Percentiles rank a stretch among this genome's conserved stretches.
Conservation (phyloP, 495 filamentous ascomycete species). For the Neurospora sp. region DNA sequence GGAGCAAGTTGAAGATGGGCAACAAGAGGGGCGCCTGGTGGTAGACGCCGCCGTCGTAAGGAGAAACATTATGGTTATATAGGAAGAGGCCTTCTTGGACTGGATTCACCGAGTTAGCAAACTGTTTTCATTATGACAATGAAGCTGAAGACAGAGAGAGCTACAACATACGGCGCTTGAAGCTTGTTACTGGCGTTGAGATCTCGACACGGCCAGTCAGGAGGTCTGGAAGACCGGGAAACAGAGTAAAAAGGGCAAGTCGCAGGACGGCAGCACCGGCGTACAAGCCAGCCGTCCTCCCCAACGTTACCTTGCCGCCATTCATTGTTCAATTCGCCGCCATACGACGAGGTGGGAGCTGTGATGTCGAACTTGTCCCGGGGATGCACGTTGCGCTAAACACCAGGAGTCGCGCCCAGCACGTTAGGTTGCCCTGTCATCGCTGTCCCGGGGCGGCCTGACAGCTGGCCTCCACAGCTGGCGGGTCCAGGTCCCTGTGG, state of each 20-base stretch:
- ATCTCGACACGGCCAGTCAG: conserved; percentile 90
- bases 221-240: conserved; percentile 77
- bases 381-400: neutral
- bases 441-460: neutral
- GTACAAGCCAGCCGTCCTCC: conserved; percentile 66
- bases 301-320: conserved; percentile 35
- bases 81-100: conserved; percentile 95
- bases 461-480: conserved; percentile 5
- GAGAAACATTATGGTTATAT: conserved; percentile 91
- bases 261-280: conserved; percentile 67
- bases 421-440: neutral
- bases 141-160: too few species aligned
- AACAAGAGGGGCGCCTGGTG: conserved; percentile 94
- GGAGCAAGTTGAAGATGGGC: conserved; percentile 80
- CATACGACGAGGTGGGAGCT: conserved; percentile 12
- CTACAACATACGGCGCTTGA: conserved; percentile 71
- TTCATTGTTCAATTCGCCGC: conserved; percentile 35
- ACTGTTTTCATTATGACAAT: neutral
- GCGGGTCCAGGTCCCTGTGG: neutral
- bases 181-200: conserved; percentile 93
- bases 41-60: conserved; percentile 95
- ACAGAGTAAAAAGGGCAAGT: conserved; percentile 66
- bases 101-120: conserved; percentile 22
- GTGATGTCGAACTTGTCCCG: neutral
- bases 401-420: neutral